phyloP scores from a whole-genome alignment of 2,329 filamentous ascomycete genomes.

The Trichoderma asperellum region DNA sequence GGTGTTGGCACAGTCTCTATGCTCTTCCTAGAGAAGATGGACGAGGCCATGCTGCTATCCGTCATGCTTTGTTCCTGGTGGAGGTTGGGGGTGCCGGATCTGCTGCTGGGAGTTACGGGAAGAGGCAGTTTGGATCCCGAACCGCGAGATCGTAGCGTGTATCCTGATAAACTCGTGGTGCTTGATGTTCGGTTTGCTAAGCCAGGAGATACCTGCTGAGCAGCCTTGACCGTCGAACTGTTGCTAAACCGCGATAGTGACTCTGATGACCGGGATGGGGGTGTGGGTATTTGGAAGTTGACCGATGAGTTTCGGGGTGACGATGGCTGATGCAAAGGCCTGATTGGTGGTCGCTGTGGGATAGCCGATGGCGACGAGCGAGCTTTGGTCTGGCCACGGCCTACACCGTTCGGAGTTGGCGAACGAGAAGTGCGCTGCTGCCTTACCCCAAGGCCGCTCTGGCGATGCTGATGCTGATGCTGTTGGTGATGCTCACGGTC shows the following conservation, averaged over 20 bases:
- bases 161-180: conserved; percentile 36
- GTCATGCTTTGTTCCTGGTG: conserved; percentile 46
- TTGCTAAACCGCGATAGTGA: conserved; percentile 25
- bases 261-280: conserved; percentile 9
- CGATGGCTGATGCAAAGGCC: conserved; percentile 15
- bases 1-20: conserved; percentile 43
- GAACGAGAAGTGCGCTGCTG: conserved; percentile 29
- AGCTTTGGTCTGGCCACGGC: conserved; percentile 34
- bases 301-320: conserved; percentile 22
- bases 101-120: conserved; percentile 43
- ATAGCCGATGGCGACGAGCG: conserved; percentile 36
- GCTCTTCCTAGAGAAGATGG: conserved; percentile 46
- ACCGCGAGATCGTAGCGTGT: conserved; percentile 41
- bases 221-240: conserved; percentile 28
- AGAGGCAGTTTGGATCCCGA: conserved; percentile 47
- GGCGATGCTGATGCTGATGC: conserved; percentile 33
- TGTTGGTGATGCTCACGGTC: conserved; percentile 29
- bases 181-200: conserved; percentile 35
- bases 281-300: conserved; percentile 18
- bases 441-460: conserved; percentile 21
- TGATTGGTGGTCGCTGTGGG: conserved; percentile 28
- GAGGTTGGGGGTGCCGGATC: conserved; percentile 43
- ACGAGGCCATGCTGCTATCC: conserved; percentile 50
- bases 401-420: conserved; percentile 29
- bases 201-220: conserved; percentile 29